Percentiles rank a stretch among this genome's conserved stretches.
These are phyloP conservation scores for Hymenoscyphus occultus DNA, from an alignment of 2,329 filamentous ascomycete species.

Conservation along the genomic window DNA sequence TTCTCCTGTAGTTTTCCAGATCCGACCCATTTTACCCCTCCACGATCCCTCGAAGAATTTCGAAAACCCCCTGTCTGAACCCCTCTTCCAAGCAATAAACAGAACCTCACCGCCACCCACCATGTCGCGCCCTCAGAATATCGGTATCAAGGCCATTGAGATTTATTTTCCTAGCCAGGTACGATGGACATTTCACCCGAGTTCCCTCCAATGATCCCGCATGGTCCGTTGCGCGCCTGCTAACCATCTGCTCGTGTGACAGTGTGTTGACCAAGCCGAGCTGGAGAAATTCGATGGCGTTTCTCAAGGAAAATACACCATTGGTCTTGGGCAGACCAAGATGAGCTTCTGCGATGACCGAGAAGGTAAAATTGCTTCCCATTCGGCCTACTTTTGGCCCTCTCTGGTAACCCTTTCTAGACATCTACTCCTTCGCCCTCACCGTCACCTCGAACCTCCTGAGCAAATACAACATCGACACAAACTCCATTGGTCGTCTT, in stretches of 20 bases:
- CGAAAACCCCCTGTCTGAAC: constrained; percentile 5
- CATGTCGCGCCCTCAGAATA: constrained; percentile 77
- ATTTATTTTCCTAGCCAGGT: constrained; percentile 87
- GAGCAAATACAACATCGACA: constrained; percentile 79
- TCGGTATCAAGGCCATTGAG: constrained; percentile 91
- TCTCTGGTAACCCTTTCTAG: constrained; percentile 42
- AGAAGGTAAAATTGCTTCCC: constrained; percentile 58
- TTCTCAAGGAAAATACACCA: constrained; percentile 80
- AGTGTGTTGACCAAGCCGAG: constrained; percentile 83
- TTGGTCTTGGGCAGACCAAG: constrained; percentile 85
- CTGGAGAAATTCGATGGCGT: constrained; percentile 87
- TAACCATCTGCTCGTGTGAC: constrained; percentile 21
- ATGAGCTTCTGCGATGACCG: constrained; percentile 91
- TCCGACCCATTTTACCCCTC: neutral
- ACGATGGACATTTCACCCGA: constrained; percentile 37
- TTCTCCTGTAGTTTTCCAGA: neutral
- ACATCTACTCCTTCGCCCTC: constrained; percentile 83
- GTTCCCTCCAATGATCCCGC: neutral
- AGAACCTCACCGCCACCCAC: constrained; percentile 45
- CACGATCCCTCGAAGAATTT: neutral
- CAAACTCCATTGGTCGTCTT: constrained; percentile 72
- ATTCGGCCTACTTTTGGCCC: neutral
- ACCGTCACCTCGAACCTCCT: constrained; percentile 76
- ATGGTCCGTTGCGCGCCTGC: constrained; percentile 9
- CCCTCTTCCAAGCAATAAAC: constrained; percentile 11